These are phyloP conservation scores for Euphrasia confusa DNA, from an alignment of 257 asterid species.

Conservation along the genomic window DNA sequence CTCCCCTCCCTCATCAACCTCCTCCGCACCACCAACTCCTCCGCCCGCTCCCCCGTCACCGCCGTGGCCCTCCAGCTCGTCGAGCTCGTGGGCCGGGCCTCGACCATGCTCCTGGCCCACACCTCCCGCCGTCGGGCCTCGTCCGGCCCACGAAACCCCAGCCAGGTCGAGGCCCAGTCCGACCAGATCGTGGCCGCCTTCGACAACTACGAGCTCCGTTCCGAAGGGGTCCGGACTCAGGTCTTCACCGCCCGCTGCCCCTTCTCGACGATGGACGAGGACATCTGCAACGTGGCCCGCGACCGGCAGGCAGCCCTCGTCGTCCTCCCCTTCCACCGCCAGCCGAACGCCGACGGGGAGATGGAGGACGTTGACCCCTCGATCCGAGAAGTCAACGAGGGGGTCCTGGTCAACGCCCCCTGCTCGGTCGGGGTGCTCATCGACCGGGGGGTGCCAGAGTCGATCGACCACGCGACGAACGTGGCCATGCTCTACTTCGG, in stretches of 20 bases:
- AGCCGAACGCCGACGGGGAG: constrained; percentile 43
- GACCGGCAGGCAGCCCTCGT: constrained; percentile 59
- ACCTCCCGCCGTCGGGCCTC: constrained; percentile 40
- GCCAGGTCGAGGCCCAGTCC: constrained; percentile 58
- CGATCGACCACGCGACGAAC: constrained; percentile 36
- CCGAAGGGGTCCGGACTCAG: constrained; percentile 65
- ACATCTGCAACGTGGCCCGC: constrained; percentile 63
- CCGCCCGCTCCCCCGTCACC: constrained; percentile 42
- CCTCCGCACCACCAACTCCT: constrained; percentile 59
- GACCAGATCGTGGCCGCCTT: constrained; percentile 70
- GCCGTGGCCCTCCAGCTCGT: constrained; percentile 71
- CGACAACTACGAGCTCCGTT: constrained; percentile 70
- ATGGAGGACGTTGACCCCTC: constrained; percentile 70
- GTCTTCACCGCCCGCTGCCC: constrained; percentile 62
- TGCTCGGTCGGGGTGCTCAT: constrained; percentile 83
- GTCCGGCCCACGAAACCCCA: constrained; percentile 43
- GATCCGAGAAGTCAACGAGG: constrained; percentile 57
- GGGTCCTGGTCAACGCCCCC: constrained; percentile 63
- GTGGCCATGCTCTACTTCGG: constrained; percentile 63
- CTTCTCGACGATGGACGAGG: constrained; percentile 76
- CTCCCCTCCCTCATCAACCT: constrained; percentile 63
- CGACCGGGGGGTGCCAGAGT: constrained; percentile 46
- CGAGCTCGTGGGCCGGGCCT: constrained; percentile 82
- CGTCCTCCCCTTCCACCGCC: constrained; percentile 74
- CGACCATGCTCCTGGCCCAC: constrained; percentile 67